Evolutionary conservation across 2,329 filamentous ascomycete species (phyloP).

Genomic region (Trichoderma endophyticum): DNA sequence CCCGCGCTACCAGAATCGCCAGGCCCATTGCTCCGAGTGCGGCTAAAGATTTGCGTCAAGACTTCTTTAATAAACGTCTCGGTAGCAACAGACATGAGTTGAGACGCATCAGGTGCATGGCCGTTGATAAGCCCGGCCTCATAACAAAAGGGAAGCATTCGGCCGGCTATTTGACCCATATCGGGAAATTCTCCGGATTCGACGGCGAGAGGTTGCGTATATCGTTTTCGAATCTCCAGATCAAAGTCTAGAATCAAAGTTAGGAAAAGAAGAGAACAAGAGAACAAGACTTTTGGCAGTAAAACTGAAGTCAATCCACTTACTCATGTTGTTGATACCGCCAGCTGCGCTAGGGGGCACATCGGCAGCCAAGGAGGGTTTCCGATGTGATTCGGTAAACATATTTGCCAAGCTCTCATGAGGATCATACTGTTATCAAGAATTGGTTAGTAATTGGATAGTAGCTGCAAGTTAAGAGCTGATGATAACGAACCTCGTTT

Average conservation of each 20-base stretch:
- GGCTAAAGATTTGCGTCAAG: conserved; percentile 59
- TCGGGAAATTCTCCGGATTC: conserved; percentile 70
- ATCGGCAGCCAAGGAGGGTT: conserved; percentile 50
- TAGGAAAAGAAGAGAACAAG: conserved; percentile 12
- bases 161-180: conserved; percentile 57
- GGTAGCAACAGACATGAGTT: conserved; percentile 62
- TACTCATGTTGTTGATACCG: conserved; percentile 78
- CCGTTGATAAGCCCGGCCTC: conserved; percentile 60
- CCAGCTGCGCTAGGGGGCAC: conserved; percentile 64
- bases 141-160: conserved; percentile 68
- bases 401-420: conserved; percentile 51
- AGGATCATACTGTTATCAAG: conserved; percentile 47
- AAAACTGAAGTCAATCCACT: conserved; percentile 31
- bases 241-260: conserved; percentile 54
- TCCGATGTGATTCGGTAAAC: conserved; percentile 50
- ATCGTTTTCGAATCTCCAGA: conserved; percentile 64
- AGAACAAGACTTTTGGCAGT: background rate
- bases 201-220: conserved; percentile 59
- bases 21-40: conserved; percentile 62
- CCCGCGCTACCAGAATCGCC: conserved; percentile 60
- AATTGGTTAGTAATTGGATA: conserved; percentile 22
- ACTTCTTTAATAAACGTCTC: conserved; percentile 67
- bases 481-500: conserved; percentile 53
- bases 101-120: conserved; percentile 57
- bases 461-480: background rate